A percentile compares a stretch with the other conserved stretches of the same genome.
Evolutionary conservation across 768 basidiomycete genomes (phyloP).

Genomic region (Tricholoma matsutake): DNA sequence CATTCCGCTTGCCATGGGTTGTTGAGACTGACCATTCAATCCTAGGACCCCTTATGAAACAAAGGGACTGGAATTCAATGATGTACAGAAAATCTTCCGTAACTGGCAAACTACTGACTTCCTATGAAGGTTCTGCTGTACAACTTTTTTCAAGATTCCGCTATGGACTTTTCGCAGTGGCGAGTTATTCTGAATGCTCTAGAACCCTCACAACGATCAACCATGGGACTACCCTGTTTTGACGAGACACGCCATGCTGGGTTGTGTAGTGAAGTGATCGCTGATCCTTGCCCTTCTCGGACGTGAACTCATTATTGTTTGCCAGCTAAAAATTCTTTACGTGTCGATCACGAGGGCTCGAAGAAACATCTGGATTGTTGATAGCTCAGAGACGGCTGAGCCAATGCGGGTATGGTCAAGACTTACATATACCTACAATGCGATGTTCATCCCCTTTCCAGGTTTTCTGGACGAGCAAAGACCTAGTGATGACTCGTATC

Average conservation of each 20-base stretch:
- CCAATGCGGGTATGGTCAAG: slow-evolving; percentile 49
- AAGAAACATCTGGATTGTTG: slow-evolving; percentile 68
- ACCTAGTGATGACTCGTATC: slow-evolving; percentile 45
- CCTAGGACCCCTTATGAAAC: slow-evolving; percentile 55
- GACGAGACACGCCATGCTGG: slow-evolving; percentile 50
- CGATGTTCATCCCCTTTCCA: slow-evolving; percentile 20
- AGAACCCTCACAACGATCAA: slow-evolving; percentile 14
- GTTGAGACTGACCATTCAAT: neutral
- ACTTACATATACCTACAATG: neutral
- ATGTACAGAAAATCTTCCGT: slow-evolving; percentile 32
- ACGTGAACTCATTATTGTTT: neutral
- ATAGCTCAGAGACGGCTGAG: slow-evolving; percentile 52
- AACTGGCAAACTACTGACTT: neutral
- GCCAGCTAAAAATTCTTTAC: slow-evolving; percentile 63
- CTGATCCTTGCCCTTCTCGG: neutral
- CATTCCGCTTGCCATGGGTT: neutral
- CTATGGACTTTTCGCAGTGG: slow-evolving; percentile 51
- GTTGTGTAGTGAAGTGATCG: slow-evolving; percentile 50
- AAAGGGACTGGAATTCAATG: slow-evolving; percentile 67
- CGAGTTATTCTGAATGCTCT: slow-evolving; percentile 37
- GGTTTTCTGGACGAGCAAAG: slow-evolving; percentile 48
- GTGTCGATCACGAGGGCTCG: slow-evolving; percentile 70
- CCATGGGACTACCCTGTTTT: slow-evolving; percentile 40
- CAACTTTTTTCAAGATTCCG: slow-evolving; percentile 72
- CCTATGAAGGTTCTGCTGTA: slow-evolving; percentile 59